Conservation (phyloP, 805 yeast species). For the Teunomyces cretensis region DNA sequence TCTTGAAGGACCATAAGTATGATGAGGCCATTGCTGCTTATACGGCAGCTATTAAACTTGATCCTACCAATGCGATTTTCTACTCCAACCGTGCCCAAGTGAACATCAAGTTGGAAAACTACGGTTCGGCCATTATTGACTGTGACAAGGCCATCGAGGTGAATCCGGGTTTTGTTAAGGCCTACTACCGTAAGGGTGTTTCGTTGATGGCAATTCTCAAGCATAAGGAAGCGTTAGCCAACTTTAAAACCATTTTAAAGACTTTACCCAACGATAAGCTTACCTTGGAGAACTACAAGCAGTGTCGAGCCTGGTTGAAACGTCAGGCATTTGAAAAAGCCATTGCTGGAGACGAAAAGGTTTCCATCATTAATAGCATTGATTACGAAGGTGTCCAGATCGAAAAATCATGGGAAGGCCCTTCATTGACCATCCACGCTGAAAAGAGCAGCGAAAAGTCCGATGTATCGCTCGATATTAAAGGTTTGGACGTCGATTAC, state of each 20-base stretch:
- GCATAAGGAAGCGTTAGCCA: conserved; percentile 70
- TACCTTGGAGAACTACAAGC: conserved; percentile 61
- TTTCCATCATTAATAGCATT: conserved; percentile 45
- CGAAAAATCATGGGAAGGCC: conserved; percentile 63
- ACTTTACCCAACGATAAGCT: conserved; percentile 66
- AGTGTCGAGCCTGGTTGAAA: conserved; percentile 64
- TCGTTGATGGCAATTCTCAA: conserved; percentile 74
- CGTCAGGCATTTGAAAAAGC: conserved; percentile 83
- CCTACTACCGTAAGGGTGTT: conserved; percentile 84
- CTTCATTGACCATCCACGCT: conserved; percentile 43
- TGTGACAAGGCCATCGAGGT: conserved; percentile 67
- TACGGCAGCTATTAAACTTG: conserved; percentile 70
- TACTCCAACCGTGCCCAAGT: conserved; percentile 88
- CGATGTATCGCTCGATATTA: conserved; percentile 30
- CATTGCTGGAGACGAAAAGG: conserved; percentile 68
- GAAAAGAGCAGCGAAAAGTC: conserved; percentile 22
- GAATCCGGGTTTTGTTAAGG: conserved; percentile 70
- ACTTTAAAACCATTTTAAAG: conserved; percentile 61
- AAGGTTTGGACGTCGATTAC: conserved; percentile 51
- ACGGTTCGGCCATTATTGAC: conserved; percentile 82
- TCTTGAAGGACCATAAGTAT: conserved; percentile 64
- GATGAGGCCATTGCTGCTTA: conserved; percentile 68
- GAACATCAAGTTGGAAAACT: conserved; percentile 79
- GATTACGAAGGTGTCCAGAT: conserved; percentile 48
- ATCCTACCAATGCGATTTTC: conserved; percentile 57